Evolutionary conservation across 768 basidiomycete genomes (phyloP).

Genomic region (Fomitopsis serialis): DNA sequence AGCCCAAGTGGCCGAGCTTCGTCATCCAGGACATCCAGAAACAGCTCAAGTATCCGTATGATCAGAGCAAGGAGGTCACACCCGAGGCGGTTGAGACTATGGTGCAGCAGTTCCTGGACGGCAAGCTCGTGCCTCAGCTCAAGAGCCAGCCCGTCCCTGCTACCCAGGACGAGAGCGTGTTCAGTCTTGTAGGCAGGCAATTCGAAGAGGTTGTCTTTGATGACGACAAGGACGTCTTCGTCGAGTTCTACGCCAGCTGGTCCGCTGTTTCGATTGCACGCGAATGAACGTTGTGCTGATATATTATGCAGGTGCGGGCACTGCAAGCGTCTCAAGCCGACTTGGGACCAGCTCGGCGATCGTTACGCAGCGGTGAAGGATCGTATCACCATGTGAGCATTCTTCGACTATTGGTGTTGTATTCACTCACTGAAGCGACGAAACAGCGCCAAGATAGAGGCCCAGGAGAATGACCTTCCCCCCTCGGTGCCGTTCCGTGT

Average conservation of each 20-base stretch:
- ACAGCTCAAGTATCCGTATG: conserved; percentile 87
- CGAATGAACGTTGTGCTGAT: not conserved
- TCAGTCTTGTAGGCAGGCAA: conserved; percentile 78
- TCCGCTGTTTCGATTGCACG: conserved; percentile 33
- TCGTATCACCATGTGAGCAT: conserved; percentile 65
- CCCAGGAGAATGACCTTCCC: conserved; percentile 94
- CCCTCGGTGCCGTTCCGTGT: conserved; percentile 83
- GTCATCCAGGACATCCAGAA: conserved; percentile 83
- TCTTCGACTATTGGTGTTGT: not conserved
- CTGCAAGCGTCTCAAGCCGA: conserved; percentile 96
- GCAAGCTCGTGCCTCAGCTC: conserved; percentile 73
- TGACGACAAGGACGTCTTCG: conserved; percentile 88
- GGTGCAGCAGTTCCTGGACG: conserved; percentile 61
- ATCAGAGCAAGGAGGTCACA: conserved; percentile 60
- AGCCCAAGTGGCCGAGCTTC: conserved; percentile 88
- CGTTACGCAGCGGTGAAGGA: conserved; percentile 75
- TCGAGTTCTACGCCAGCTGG: conserved; percentile 98
- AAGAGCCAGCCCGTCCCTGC: conserved; percentile 89
- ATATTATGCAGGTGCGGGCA: conserved; percentile 66
- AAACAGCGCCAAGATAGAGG: conserved; percentile 88
- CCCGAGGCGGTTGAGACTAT: conserved; percentile 51
- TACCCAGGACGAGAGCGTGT: conserved; percentile 77
- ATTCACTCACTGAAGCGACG: conserved; percentile 5
- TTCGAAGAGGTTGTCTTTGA: conserved; percentile 87
- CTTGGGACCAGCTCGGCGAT: conserved; percentile 87